Percentiles rank a stretch among this genome's conserved stretches.
Conservation (phyloP, 352 stramenopile species). For the Thraustochytrium sp. region DNA sequence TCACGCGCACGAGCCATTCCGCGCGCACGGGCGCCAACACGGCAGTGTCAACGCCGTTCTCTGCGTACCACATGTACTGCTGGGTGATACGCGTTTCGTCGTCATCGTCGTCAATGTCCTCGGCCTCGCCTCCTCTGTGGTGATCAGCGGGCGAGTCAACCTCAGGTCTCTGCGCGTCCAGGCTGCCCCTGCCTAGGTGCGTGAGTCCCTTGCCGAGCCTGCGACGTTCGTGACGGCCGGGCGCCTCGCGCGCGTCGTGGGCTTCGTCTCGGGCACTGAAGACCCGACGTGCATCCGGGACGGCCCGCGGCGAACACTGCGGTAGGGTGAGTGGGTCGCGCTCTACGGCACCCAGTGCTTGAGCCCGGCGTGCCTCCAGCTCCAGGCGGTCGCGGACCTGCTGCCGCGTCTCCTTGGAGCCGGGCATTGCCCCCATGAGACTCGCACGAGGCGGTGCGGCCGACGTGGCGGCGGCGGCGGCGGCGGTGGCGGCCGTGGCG, state of each 20-base stretch:
- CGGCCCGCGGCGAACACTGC: not conserved
- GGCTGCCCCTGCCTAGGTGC: not conserved
- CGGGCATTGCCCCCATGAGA: too few relatives aligned
- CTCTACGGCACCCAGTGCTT: not conserved
- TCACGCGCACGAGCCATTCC: slow-evolving; percentile 11
- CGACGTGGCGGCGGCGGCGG: too few relatives aligned
- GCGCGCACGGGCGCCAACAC: not conserved
- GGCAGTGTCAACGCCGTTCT: not conserved
- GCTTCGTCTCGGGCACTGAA: not conserved
- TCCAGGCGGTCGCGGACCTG: too few relatives aligned
- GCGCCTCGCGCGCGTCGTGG: not conserved
- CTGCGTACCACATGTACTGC: not conserved
- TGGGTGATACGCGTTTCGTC: not conserved
- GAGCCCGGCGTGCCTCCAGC: not conserved
- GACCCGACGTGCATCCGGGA: not conserved
- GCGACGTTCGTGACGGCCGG: not conserved
- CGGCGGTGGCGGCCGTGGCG: too few relatives aligned
- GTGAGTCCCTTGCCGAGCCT: not conserved
- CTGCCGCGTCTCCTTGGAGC: too few relatives aligned
- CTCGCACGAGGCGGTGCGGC: too few relatives aligned
- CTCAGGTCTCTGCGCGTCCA: not conserved
- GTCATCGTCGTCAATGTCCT: not conserved
- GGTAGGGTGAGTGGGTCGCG: not conserved
- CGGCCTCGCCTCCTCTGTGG: not conserved
- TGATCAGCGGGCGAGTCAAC: not conserved